Evolutionary conservation across 2,329 filamentous ascomycete species (phyloP).

Genomic region (Paecilomyces sp.): DNA sequence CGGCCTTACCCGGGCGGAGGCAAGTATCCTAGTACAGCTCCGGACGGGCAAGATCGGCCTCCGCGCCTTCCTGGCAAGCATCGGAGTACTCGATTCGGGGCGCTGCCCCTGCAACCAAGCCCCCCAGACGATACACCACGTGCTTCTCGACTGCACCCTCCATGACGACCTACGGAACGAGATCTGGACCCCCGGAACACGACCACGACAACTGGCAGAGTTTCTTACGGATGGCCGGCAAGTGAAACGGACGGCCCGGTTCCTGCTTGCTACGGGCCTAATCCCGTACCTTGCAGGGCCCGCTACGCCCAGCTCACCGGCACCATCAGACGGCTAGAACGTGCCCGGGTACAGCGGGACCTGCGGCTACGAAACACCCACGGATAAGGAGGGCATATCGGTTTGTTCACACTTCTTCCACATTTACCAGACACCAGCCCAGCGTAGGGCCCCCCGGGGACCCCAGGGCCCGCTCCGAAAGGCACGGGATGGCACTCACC

Average conservation of each 20-base stretch:
- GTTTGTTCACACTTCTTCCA: not conserved
- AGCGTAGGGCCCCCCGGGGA: not conserved
- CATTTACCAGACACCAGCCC: not conserved
- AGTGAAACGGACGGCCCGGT: not conserved
- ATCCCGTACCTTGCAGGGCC: not conserved
- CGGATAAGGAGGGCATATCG: not conserved
- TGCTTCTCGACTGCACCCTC: slow-evolving; percentile 1
- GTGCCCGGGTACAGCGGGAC: no score
- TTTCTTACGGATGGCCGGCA: not conserved
- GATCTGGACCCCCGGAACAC: not conserved
- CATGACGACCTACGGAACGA: not conserved
- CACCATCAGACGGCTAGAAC: not conserved
- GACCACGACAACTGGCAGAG: not conserved
- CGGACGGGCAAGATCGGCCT: slow-evolving; percentile 1
- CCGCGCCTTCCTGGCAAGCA: slow-evolving; percentile 1
- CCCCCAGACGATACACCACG: slow-evolving; percentile 1
- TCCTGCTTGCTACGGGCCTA: not conserved
- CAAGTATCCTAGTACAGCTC: not conserved
- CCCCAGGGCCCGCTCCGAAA: not conserved
- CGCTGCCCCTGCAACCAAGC: slow-evolving; percentile 1
- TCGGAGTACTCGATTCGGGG: not conserved
- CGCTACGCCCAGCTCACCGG: not conserved
- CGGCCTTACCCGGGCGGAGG: not conserved
- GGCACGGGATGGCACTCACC: not conserved
- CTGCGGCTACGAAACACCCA: not conserved